Evolutionary conservation across 352 stramenopile genomes (phyloP).

Genomic region (Salisapilia sapeloensis): DNA sequence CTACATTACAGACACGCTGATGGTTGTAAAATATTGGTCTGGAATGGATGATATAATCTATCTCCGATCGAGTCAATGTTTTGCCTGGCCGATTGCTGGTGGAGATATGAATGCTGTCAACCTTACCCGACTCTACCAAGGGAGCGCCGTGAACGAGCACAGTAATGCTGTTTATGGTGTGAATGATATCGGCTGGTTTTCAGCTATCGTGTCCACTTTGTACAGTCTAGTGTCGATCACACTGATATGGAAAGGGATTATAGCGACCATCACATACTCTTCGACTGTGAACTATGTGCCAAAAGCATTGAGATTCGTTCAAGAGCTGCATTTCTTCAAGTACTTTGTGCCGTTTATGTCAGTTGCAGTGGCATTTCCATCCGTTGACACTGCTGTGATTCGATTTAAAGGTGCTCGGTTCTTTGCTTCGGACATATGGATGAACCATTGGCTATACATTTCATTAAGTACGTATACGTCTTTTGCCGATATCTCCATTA

Average conservation of each 20-base stretch:
- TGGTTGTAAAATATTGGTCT: slow-evolving; percentile 32
- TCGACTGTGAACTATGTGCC: slow-evolving; percentile 24
- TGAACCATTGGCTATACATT: slow-evolving; percentile 61
- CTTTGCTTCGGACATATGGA: slow-evolving; percentile 41
- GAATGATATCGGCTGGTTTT: slow-evolving; percentile 21
- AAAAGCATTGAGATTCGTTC: slow-evolving; percentile 11
- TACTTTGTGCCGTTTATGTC: slow-evolving; percentile 34
- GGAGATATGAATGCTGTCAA: background rate
- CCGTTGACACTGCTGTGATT: slow-evolving; percentile 18
- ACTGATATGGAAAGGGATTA: slow-evolving; percentile 27
- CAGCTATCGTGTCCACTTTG: slow-evolving; percentile 10
- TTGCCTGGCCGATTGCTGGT: slow-evolving; percentile 14
- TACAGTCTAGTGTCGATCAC: slow-evolving; percentile 33
- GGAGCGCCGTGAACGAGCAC: slow-evolving; percentile 14
- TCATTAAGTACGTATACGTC: no score
- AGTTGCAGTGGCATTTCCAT: slow-evolving; percentile 11
- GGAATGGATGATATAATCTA: slow-evolving; percentile 27
- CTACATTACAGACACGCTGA: slow-evolving; percentile 45
- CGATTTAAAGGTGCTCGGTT: slow-evolving; percentile 28
- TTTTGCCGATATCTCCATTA: no score
- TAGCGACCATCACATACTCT: slow-evolving; percentile 19
- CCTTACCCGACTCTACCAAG: slow-evolving; percentile 19
- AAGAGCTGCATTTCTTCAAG: slow-evolving; percentile 8
- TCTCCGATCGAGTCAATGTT: slow-evolving; percentile 36
- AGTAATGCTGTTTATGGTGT: slow-evolving; percentile 24